Conservation (phyloP, 305 asterid species). For the Fraxinus sp. region DNA sequence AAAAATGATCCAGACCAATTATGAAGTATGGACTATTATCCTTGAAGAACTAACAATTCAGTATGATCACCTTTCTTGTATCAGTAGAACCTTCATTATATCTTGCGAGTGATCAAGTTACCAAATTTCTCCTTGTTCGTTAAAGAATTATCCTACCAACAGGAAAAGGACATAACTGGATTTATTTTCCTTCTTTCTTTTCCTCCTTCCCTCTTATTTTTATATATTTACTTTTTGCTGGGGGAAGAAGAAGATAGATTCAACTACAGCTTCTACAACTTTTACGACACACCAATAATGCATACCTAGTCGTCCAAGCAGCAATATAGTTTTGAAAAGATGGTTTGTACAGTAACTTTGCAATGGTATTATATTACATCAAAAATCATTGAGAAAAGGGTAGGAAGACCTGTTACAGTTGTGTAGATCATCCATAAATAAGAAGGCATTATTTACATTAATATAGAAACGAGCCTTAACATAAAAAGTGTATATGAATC, state of each 20-base stretch:
- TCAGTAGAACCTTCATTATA: slow-evolving; percentile 17
- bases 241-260: background rate
- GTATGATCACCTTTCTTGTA: slow-evolving; percentile 7
- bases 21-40: slow-evolving; percentile 11
- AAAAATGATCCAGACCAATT: background rate
- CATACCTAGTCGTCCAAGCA: background rate
- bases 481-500: background rate
- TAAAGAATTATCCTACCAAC: slow-evolving; percentile 10
- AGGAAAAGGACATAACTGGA: slow-evolving; percentile 14
- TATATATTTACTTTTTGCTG: background rate
- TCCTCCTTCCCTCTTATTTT: background rate
- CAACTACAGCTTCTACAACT: background rate
- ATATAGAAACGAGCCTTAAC: background rate
- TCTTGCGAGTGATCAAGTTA: background rate
- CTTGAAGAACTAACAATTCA: slow-evolving; percentile 18
- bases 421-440: slow-evolving; percentile 3
- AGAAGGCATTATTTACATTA: background rate
- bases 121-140: background rate
- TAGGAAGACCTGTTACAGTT: background rate
- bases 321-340: background rate
- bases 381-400: background rate
- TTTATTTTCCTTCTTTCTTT: background rate
- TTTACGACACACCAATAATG: background rate
- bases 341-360: background rate
- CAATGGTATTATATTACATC: background rate